phyloP scores from a whole-genome alignment of 495 filamentous ascomycete species.

The Talaromyces wortmannii region DNA sequence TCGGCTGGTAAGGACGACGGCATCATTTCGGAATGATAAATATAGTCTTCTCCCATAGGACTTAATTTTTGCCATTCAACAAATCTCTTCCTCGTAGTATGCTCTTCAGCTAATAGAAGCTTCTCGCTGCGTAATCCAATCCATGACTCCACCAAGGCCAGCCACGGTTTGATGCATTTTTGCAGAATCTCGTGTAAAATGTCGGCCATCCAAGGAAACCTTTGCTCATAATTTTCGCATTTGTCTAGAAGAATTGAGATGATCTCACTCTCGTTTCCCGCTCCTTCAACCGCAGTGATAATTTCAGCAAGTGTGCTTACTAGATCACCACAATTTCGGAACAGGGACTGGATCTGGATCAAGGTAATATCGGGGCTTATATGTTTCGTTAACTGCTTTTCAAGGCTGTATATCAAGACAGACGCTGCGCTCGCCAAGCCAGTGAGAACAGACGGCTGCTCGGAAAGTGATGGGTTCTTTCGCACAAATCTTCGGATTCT shows the following conservation, averaged over 20 bases:
- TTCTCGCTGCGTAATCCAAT: slow-evolving; percentile 60
- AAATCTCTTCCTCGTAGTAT: slow-evolving; percentile 43
- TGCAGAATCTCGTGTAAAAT: slow-evolving; percentile 61
- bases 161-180: slow-evolving; percentile 60
- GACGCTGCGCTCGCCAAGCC: slow-evolving; percentile 27
- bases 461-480: slow-evolving; percentile 19
- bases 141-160: slow-evolving; percentile 67
- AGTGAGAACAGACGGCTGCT: slow-evolving; percentile 24
- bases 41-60: slow-evolving; percentile 51
- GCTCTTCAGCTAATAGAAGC: slow-evolving; percentile 31
- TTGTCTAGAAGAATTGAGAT: slow-evolving; percentile 61
- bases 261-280: slow-evolving; percentile 58
- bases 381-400: slow-evolving; percentile 22
- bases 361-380: slow-evolving; percentile 21
- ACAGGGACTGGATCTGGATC: slow-evolving; percentile 63
- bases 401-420: slow-evolving; percentile 30
- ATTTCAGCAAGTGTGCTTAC: slow-evolving; percentile 55
- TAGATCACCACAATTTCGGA: slow-evolving; percentile 55
- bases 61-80: slow-evolving; percentile 48
- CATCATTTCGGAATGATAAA: slow-evolving; percentile 51
- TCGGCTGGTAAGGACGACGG: slow-evolving; percentile 63
- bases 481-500: slow-evolving; percentile 53
- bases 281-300: slow-evolving; percentile 43
- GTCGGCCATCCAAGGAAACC: slow-evolving; percentile 50
- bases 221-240: slow-evolving; percentile 57